A percentile compares a stretch with the other conserved stretches of the same genome.
Conservation (phyloP, 23 red algal genomes). For the Chondrus crispus region DNA sequence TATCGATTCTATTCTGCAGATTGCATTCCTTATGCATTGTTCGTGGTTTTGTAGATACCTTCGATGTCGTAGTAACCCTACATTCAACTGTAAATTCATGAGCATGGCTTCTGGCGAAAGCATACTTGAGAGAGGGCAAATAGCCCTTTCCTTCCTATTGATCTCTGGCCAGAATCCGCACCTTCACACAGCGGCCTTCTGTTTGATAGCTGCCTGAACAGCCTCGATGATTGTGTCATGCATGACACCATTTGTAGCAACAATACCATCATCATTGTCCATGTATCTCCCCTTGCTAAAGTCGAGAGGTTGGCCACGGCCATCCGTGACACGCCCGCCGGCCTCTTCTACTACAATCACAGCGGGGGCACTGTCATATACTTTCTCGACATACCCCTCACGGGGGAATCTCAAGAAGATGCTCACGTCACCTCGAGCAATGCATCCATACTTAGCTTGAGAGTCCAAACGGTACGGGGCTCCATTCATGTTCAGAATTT, state of each 20-base stretch:
- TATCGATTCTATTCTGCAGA: too few relatives aligned
- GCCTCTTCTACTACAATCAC: constrained; percentile 77
- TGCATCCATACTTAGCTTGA: constrained; percentile 84
- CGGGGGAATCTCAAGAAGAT: constrained; percentile 92
- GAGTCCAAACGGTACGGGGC: constrained; percentile 72
- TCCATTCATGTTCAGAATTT: constrained; percentile 62
- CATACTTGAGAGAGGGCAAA: too few relatives aligned
- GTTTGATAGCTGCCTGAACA: constrained; percentile 22
- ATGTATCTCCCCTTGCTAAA: constrained; percentile 78
- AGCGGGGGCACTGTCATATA: constrained; percentile 93
- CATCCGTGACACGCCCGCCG: constrained; percentile 85
- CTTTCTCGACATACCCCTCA: constrained; percentile 87
- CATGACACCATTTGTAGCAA: constrained; percentile 59
- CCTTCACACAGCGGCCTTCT: too few relatives aligned
- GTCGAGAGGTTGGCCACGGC: constrained; percentile 64
- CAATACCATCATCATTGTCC: constrained; percentile 82
- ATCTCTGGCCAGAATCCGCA: too few relatives aligned
- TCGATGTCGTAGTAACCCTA: too few relatives aligned
- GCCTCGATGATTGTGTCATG: constrained; percentile 34
- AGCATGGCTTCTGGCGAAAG: too few relatives aligned
- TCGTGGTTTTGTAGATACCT: too few relatives aligned
- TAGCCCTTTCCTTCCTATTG: too few relatives aligned
- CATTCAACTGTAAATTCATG: too few relatives aligned
- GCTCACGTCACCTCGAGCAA: constrained; percentile 74
- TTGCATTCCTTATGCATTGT: too few relatives aligned